phyloP scores from a whole-genome alignment of 2,329 filamentous ascomycete species.

The Neurospora crassa region DNA sequence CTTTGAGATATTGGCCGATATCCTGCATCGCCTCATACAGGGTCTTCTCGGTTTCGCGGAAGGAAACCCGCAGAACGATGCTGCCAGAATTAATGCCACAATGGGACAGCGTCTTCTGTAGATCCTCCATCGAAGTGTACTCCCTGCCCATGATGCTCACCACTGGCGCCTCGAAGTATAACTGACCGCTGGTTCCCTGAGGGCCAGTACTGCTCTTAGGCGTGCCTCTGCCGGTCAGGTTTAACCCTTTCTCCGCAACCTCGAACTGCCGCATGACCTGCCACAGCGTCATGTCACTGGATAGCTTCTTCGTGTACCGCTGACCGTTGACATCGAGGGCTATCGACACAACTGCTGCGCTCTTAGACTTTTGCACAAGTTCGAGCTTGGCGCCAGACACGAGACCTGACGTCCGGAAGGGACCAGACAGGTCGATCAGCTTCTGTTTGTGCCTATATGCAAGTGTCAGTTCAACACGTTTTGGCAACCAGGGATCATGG shows the following conservation, averaged over 20 bases:
- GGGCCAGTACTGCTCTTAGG: slow-evolving; percentile 48
- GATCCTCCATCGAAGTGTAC: slow-evolving; percentile 63
- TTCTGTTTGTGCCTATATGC: slow-evolving; percentile 71
- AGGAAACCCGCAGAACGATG: slow-evolving; percentile 68
- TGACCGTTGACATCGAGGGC: slow-evolving; percentile 74
- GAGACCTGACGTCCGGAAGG: slow-evolving; percentile 75
- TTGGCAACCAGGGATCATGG: no score
- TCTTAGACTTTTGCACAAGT: slow-evolving; percentile 77
- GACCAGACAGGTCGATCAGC: slow-evolving; percentile 72
- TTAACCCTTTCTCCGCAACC: slow-evolving; percentile 52
- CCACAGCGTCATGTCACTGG: slow-evolving; percentile 84
- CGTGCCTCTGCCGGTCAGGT: slow-evolving; percentile 77
- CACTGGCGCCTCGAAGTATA: slow-evolving; percentile 82
- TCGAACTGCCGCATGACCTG: slow-evolving; percentile 85
- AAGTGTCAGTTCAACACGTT: slow-evolving; percentile 2
- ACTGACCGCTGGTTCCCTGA: slow-evolving; percentile 52
- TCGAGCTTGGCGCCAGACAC: slow-evolving; percentile 83
- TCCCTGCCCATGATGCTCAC: slow-evolving; percentile 77
- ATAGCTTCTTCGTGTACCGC: slow-evolving; percentile 69
- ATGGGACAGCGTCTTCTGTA: slow-evolving; percentile 83
- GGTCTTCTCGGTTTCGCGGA: slow-evolving; percentile 65
- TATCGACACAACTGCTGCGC: slow-evolving; percentile 75
- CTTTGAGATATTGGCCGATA: slow-evolving; percentile 66
- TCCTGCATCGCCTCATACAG: slow-evolving; percentile 77
- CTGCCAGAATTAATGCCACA: slow-evolving; percentile 80